A percentile compares a stretch with the other conserved stretches of the same genome.
Evolutionary conservation across 2,329 filamentous ascomycete species (phyloP).

Genomic region (Fusarium brevicatenulatum): DNA sequence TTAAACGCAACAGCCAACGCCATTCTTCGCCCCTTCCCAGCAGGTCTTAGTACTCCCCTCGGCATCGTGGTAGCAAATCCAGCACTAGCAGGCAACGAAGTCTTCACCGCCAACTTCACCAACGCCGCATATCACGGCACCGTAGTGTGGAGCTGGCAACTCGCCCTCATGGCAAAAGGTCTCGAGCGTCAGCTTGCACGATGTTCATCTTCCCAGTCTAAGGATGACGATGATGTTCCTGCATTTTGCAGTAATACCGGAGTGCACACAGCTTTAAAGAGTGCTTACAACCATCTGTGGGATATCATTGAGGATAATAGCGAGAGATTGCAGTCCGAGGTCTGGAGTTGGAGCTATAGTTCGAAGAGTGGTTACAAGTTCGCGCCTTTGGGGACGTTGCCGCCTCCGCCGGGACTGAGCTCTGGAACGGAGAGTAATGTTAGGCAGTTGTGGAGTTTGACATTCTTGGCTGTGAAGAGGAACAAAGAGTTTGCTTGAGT

Average conservation of each 20-base stretch:
- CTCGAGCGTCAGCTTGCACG: slow-evolving; percentile 66
- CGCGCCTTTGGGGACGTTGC: slow-evolving; percentile 36
- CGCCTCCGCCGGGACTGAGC: slow-evolving; percentile 13
- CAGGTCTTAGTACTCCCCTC: slow-evolving; percentile 65
- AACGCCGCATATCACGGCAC: slow-evolving; percentile 70
- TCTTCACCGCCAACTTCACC: slow-evolving; percentile 63
- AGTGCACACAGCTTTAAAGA: slow-evolving; percentile 57
- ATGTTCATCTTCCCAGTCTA: slow-evolving; percentile 48
- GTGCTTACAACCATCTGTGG: slow-evolving; percentile 70
- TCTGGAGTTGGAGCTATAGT: slow-evolving; percentile 70
- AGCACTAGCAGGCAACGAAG: slow-evolving; percentile 60
- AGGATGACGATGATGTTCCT: slow-evolving; percentile 40
- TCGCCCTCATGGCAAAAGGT: slow-evolving; percentile 72
- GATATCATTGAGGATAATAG: slow-evolving; percentile 67
- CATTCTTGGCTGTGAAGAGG: slow-evolving; percentile 32
- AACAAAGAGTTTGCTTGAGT: neutral
- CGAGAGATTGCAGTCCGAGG: slow-evolving; percentile 63
- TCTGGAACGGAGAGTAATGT: slow-evolving; percentile 36
- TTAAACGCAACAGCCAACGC: slow-evolving; percentile 67
- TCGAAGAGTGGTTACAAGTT: slow-evolving; percentile 32
- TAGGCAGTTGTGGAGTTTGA: slow-evolving; percentile 36
- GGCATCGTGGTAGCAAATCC: slow-evolving; percentile 71
- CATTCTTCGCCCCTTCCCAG: slow-evolving; percentile 66
- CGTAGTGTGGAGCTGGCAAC: slow-evolving; percentile 72
- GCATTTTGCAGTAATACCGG: slow-evolving; percentile 60